Evolutionary conservation across 2,329 filamentous ascomycete genomes (phyloP).

Genomic region (Colletotrichum simmondsii): DNA sequence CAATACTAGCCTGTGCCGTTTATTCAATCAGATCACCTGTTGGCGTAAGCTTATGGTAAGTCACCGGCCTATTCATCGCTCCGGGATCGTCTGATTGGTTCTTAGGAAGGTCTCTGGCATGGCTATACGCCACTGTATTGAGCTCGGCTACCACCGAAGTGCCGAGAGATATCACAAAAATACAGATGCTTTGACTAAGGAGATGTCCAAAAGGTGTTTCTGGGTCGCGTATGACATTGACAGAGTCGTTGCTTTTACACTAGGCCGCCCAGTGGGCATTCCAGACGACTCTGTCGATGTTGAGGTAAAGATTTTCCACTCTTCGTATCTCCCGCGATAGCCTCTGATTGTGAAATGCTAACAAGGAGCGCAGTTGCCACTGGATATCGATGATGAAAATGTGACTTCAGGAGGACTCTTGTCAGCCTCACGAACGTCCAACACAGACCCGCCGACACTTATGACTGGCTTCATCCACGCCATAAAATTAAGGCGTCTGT

Average conservation of each 20-base stretch:
- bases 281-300: slow-evolving; percentile 42
- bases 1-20: slow-evolving; percentile 44
- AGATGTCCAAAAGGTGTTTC: slow-evolving; percentile 45
- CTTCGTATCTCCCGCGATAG: neutral
- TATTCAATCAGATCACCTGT: slow-evolving; percentile 44
- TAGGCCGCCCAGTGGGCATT: slow-evolving; percentile 44
- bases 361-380: slow-evolving; percentile 36
- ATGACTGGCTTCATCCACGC: slow-evolving; percentile 45
- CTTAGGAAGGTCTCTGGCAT: slow-evolving; percentile 45
- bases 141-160: slow-evolving; percentile 47
- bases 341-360: neutral
- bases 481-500: slow-evolving; percentile 42
- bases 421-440: slow-evolving; percentile 33
- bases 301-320: slow-evolving; percentile 34
- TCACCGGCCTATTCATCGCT: too few species aligned
- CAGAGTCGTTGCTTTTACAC: slow-evolving; percentile 42
- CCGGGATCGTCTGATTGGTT: neutral
- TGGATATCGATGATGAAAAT: slow-evolving; percentile 44
- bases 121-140: slow-evolving; percentile 47
- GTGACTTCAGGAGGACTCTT: slow-evolving; percentile 37
- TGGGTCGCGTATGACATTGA: slow-evolving; percentile 48
- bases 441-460: slow-evolving; percentile 36
- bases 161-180: slow-evolving; percentile 29
- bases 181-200: slow-evolving; percentile 37
- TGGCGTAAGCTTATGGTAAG: slow-evolving; percentile 42